Conservation (phyloP, 768 basidiomycete species). For the Boletus vermiculosoides region DNA sequence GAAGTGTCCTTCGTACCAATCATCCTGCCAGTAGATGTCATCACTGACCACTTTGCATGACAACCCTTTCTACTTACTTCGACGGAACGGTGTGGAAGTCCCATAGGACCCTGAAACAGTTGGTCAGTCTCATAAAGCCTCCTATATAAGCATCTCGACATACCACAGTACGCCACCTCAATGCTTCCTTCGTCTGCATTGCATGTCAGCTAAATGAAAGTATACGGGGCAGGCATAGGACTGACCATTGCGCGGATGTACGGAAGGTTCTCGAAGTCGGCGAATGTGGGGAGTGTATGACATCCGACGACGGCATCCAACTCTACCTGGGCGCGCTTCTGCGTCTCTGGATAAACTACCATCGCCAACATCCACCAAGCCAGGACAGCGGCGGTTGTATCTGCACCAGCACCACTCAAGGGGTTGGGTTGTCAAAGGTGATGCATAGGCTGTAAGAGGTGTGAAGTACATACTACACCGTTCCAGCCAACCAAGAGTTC, state of each 20-base stretch:
- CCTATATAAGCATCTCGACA: neutral
- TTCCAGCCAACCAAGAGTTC: too few species aligned
- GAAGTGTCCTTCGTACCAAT: slow-evolving; percentile 22
- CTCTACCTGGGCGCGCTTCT: slow-evolving; percentile 24
- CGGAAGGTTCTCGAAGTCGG: slow-evolving; percentile 4
- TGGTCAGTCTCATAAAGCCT: neutral
- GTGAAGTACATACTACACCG: too few species aligned
- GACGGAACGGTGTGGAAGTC: slow-evolving; percentile 5
- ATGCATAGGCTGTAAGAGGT: too few species aligned
- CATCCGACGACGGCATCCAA: slow-evolving; percentile 26
- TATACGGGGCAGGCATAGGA: neutral
- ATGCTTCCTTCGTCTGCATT: slow-evolving; percentile 6
- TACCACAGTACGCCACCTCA: slow-evolving; percentile 9
- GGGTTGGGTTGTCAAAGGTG: too few species aligned
- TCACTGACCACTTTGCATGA: neutral
- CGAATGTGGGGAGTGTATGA: slow-evolving; percentile 18
- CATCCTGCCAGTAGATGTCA: slow-evolving; percentile 12
- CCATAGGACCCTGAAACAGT: neutral
- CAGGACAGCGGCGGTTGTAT: neutral
- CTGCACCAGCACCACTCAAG: neutral
- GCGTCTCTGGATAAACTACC: slow-evolving; percentile 26
- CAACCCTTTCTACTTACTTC: neutral
- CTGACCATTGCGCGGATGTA: slow-evolving; percentile 10
- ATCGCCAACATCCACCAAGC: slow-evolving; percentile 27
- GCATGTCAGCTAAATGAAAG: neutral